Percentiles rank a stretch among this genome's conserved stretches.
Conservation (phyloP, 1,284 basidiomycete species). For the Ustilago nuda region DNA sequence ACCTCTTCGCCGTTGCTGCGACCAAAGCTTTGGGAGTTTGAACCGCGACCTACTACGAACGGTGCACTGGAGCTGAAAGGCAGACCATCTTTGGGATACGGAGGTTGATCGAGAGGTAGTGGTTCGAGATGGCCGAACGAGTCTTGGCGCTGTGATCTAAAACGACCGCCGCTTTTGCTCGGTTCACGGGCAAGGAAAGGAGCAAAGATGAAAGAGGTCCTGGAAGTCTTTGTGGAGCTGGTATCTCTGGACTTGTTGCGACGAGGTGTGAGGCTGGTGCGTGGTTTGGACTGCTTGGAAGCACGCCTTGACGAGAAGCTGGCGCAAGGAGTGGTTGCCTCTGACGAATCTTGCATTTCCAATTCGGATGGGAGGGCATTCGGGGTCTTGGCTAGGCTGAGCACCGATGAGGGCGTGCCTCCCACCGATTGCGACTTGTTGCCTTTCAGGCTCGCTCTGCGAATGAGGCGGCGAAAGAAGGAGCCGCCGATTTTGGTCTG, state of each 20-base stretch:
- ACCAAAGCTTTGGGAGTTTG: slow-evolving; percentile 14
- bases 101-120: slow-evolving; percentile 21
- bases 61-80: slow-evolving; percentile 34
- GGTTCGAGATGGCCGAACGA: slow-evolving; percentile 42
- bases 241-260: slow-evolving; percentile 39
- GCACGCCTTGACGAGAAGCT: slow-evolving; percentile 21
- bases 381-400: slow-evolving; percentile 19
- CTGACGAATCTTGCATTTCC: slow-evolving; percentile 15
- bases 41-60: slow-evolving; percentile 20
- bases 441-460: slow-evolving; percentile 41
- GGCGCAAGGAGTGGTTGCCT: slow-evolving; percentile 17
- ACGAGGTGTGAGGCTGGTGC: slow-evolving; percentile 23
- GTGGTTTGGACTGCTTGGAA: slow-evolving; percentile 15
- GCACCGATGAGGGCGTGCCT: slow-evolving; percentile 3
- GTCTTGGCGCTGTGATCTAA: slow-evolving; percentile 17
- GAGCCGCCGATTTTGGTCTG: slow-evolving; percentile 25
- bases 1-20: slow-evolving; percentile 4
- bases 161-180: slow-evolving; percentile 10
- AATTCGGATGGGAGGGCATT: slow-evolving; percentile 22
- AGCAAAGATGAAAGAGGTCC: slow-evolving; percentile 38
- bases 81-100: slow-evolving; percentile 21
- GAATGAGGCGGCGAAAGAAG: slow-evolving; percentile 45
- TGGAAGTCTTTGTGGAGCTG: slow-evolving; percentile 11
- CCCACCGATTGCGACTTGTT: slow-evolving; percentile 45
- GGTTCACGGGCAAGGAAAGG: slow-evolving; percentile 46